These are phyloP conservation scores for Annona squamosa DNA, from an alignment of 164 flowering plant genomes.

Conservation along the genomic window DNA sequence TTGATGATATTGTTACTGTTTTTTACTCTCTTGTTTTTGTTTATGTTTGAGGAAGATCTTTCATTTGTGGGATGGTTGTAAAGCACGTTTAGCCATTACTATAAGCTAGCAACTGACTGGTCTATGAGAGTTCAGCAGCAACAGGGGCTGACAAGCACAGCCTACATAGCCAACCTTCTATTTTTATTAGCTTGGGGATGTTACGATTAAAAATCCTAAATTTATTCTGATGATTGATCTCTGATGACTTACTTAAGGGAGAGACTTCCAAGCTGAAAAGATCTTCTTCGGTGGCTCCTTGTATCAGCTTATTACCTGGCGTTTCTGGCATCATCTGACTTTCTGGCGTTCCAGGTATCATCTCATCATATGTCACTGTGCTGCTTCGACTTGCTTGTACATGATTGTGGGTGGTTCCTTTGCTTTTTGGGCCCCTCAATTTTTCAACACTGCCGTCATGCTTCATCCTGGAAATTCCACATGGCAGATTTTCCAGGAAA, in stretches of 20 bases:
- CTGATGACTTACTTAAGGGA: slow-evolving; percentile 25
- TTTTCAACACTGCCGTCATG: slow-evolving; percentile 33
- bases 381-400: slow-evolving; percentile 11
- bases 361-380: slow-evolving; percentile 40
- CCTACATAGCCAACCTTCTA: background rate
- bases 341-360: slow-evolving; percentile 39
- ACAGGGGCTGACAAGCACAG: background rate
- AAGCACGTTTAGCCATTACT: background rate
- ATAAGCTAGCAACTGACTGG: background rate
- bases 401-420: slow-evolving; percentile 1
- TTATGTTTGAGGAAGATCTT: background rate
- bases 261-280: slow-evolving; percentile 28
- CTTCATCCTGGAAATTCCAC: slow-evolving; percentile 53
- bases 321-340: background rate
- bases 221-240: background rate
- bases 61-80: background rate
- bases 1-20: background rate
- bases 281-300: slow-evolving; percentile 15
- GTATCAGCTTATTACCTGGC: background rate
- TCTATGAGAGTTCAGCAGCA: background rate
- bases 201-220: background rate
- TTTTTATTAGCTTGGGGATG: background rate
- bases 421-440: slow-evolving; percentile 31
- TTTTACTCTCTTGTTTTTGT: background rate
- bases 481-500: slow-evolving; percentile 43